These are phyloP conservation scores for Rhododendron molle DNA, from an alignment of 148 eudicot genomes.

Conservation along the genomic window DNA sequence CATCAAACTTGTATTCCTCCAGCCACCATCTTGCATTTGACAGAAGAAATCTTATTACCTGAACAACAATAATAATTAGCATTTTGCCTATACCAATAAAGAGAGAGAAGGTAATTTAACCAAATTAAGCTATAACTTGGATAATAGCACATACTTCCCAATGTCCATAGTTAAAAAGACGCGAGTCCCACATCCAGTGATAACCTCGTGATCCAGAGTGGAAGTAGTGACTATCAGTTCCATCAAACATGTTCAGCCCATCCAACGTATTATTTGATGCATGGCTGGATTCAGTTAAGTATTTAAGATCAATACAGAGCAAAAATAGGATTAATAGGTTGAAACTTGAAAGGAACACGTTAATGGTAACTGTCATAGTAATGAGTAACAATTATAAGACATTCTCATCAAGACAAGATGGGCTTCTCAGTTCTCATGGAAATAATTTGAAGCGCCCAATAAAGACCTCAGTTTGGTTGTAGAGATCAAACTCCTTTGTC, in stretches of 20 bases:
- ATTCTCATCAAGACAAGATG: neutral
- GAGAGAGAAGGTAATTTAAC: neutral
- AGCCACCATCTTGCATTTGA: slow-evolving; percentile 99
- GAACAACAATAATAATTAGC: slow-evolving; percentile 20
- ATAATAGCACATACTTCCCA: slow-evolving; percentile 74
- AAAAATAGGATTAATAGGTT: neutral
- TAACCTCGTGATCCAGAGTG: slow-evolving; percentile 94
- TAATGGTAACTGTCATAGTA: neutral
- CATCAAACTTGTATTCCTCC: slow-evolving; percentile 97
- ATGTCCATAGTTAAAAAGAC: slow-evolving; percentile 87
- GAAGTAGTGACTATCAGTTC: slow-evolving; percentile 92
- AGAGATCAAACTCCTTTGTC: neutral
- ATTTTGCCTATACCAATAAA: neutral
- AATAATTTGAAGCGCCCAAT: neutral
- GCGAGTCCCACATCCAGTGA: slow-evolving; percentile 99
- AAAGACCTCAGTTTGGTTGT: neutral
- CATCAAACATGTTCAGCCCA: slow-evolving; percentile 97
- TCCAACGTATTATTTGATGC: slow-evolving; percentile 82
- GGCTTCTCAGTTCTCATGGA: neutral
- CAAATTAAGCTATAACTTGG: neutral
- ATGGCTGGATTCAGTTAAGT: slow-evolving; percentile 54
- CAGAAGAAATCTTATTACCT: slow-evolving; percentile 90
- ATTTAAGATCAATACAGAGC: neutral
- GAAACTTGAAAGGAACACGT: neutral
- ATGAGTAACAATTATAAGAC: neutral